A percentile compares a stretch with the other conserved stretches of the same genome.
phyloP scores from a whole-genome alignment of 257 asterid species.

The Scutellaria baicalensis region DNA sequence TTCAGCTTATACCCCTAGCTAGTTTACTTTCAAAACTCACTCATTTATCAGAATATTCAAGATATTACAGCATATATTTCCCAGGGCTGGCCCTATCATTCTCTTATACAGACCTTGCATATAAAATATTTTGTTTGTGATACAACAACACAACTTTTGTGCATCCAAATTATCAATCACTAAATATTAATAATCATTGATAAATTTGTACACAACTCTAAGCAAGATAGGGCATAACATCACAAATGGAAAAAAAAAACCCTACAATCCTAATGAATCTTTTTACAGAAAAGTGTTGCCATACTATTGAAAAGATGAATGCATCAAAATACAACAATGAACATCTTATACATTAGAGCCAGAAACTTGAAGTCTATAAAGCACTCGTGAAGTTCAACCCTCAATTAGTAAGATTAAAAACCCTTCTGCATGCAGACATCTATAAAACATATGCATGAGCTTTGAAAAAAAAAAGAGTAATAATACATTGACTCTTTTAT shows the following conservation, averaged over 20 bases:
- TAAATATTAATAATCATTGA: not conserved
- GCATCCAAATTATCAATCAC: not conserved
- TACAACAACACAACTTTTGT: not conserved
- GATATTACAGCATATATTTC: not conserved
- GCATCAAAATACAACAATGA: not conserved
- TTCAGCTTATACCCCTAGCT: not conserved
- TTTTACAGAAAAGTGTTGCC: not conserved
- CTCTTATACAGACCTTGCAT: not conserved
- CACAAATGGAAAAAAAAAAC: not conserved
- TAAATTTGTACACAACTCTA: too few relatives aligned
- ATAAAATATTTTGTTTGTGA: not conserved
- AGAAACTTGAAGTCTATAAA: not conserved
- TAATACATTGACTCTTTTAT: not conserved
- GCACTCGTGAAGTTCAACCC: not conserved
- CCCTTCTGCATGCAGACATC: not conserved
- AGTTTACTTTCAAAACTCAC: not conserved
- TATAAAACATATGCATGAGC: not conserved
- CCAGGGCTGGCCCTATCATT: not conserved
- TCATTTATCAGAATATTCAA: not conserved
- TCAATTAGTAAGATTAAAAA: not conserved
- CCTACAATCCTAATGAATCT: not conserved
- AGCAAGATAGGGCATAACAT: not conserved
- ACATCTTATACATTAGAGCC: not conserved
- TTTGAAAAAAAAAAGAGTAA: not conserved
- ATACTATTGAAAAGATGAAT: not conserved